Base-by-base conservation (phyloP, 2,329 filamentous ascomycete genomes). In the Cadophora gregata region DNA sequence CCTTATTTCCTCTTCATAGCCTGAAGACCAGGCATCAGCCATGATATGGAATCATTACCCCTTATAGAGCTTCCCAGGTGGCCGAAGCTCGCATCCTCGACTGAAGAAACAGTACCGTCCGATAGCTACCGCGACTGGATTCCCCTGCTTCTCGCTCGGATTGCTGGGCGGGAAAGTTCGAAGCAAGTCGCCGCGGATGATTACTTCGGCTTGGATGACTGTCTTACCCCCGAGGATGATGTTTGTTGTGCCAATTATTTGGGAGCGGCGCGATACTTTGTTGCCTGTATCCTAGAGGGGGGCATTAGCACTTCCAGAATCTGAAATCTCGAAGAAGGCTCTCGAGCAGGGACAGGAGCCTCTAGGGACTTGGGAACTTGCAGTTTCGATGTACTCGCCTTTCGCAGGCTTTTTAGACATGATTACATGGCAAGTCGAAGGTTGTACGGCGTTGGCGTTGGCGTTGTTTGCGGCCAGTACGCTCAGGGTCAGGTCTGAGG, bases 201-300 rank as follows among this genome's bases (percentile, higher is more conserved):
- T 93, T 74, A 93, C 95, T 77, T 97, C 94, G 69, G 93, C 91
- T 84, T 97, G 93, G 76, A 99, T 97, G 69, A 98, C 93, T 0
- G 94, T 97, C 80, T 93, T 97, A 70, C 96, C 96, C 73, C 93
- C 96, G 1, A 99, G 90, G 80, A 97, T 97, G 80, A 99, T 98
- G 81, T 98, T 97, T 74, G 97, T 93, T 25, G 95, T 97, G 75
- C 96, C 96, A 76, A 97, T 92, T 73, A 99, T 93, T 77, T 91
- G 90, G 69, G 93, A 92, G 73, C 93, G 93, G 72, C 96, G 93
- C 47, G 94, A 95, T 75, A 99, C 96, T 82, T 98, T 98, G 86
- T 99, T 99, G 72, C 96, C 96, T 2, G 94, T 97, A 81, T 98
- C 95, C 94, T 97, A 73, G 21, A 50, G 42, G 24, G 33, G 61